Base-by-base conservation (phyloP, 139 green algal genomes). In the Micractinium sp. region DNA sequence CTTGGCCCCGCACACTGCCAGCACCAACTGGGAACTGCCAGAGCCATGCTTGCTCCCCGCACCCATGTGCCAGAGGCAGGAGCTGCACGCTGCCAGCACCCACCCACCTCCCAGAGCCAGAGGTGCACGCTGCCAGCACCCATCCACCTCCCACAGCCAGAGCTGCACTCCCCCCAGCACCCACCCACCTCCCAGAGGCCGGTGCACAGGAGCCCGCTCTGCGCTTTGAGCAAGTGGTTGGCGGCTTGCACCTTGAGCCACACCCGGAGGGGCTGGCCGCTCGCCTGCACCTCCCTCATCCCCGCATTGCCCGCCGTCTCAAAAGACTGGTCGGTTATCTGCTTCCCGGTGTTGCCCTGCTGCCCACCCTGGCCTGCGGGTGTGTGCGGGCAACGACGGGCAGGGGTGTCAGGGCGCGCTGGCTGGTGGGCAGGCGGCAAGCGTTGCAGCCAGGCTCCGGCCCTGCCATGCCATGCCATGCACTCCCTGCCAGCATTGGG, bases 301-400 rank as follows among this genome's bases (percentile, higher is more conserved):
- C 73, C 73, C 73, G 73, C 31, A 5, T 78, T 78, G 31, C 73
- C 73, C 29, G 29, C 5, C 27, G 27, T 39, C 14, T 78, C 73
- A 22, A 39, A 41, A 0, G 31, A 38, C 73, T 78, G 73, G 73
- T 39, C 3, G 31, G 0, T 16, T 20, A 78, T 39, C n/a, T 78
- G 73, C 73, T 38, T 9, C 29, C 73, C 73, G n/a, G 39, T 78
- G 73, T 78, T 78, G 31, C 13, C 14, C 73, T 78, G 73, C 73
- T 78, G 73, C 73, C 73, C 73, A 16, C 73, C 73, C 73, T 78
- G 73, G 73, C 73, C 73, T 78, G 73, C 73, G 31, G 47, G 47
- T 5, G 47, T 56, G 47, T 56, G 47, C 5, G 47, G 9, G 47
- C 5, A 20, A 22, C 9, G n/a, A 12, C 31, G 73, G n/a, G 27